Percentiles rank a stretch among this genome's conserved stretches.
Evolutionary conservation across 208 protist genomes (phyloP).

Genomic region (Leishmania mexicana): DNA sequence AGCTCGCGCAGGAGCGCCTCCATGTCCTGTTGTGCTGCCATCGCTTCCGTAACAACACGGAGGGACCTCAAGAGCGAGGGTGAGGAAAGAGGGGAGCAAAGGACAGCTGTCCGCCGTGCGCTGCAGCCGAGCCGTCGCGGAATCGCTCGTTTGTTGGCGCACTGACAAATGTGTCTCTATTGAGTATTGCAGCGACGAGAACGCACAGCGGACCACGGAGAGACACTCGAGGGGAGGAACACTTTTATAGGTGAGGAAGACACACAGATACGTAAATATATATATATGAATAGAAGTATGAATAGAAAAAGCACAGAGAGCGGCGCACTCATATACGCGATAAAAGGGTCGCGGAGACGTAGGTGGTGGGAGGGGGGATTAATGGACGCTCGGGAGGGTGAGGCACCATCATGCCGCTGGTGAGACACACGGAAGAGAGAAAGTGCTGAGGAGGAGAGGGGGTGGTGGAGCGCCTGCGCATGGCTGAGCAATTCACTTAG

Average conservation of each 20-base stretch:
- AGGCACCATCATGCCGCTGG: background rate
- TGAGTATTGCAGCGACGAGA: background rate
- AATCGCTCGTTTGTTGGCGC: background rate
- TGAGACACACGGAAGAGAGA: background rate
- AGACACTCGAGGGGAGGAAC: background rate
- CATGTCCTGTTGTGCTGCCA: conserved; percentile 33
- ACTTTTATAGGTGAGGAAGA: too few species aligned
- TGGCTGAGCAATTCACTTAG: background rate
- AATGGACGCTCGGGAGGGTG: background rate
- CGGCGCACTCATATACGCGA: background rate
- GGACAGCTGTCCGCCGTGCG: too few species aligned
- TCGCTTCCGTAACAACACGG: background rate
- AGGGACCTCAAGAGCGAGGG: background rate
- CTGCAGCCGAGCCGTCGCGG: too few species aligned
- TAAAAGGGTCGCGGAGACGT: background rate
- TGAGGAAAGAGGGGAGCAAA: background rate
- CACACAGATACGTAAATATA: too few species aligned
- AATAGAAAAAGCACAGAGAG: background rate
- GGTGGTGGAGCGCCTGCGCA: background rate
- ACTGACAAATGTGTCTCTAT: background rate
- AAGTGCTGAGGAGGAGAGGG: background rate
- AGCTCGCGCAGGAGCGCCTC: conserved; percentile 41
- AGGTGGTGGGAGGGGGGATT: background rate
- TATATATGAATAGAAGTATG: background rate
- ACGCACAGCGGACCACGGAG: background rate